Evolutionary conservation across 257 asterid species (phyloP), one percentile per base, ranked within the genome.

Genomic region (Ilex aquifolium): DNA sequence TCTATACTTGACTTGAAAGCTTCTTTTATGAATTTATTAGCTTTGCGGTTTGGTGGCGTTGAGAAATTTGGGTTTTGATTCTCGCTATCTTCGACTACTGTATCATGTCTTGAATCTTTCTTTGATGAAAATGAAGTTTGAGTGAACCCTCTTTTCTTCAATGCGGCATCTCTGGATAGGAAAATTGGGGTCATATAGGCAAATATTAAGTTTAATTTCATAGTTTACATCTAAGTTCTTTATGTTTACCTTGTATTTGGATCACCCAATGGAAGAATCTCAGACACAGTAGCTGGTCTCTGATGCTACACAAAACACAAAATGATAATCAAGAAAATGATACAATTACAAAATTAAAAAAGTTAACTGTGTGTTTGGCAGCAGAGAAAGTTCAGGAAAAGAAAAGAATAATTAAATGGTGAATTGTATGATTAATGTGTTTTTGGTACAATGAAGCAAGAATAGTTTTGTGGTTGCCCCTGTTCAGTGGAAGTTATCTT

Each of bases 21-120:
- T 70, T 76, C 85, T 77, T 83, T 92, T 55, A 70, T 73, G 60
- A 65, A 12, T 59, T 70, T 78, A 21, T 21, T 53, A 40, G 78
- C 67, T 61, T 72, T 83, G 70, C 59, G 67, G 36, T 69, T 71
- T 17, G 57, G 76, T 60, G 95, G 97, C 61, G 97, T 79, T 13
- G 80, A 70, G 54, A 75, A 69, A 67, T 81, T 87, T 64, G 94
- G 95, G 64, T 90, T 78, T 61, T 68, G 87, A 80, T 93, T 90
- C 70, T 93, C 97, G 29, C 80, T 68, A 63, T 80, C 95, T 72
- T 79, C 96, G 8, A 61, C 66, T 27, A 61, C 65, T 57, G 57
- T 72, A 15, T 71, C 44, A 51, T 54, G 64, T n/a, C 82, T 83
- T 36, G 42, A 36, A 8, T 36, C 89, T 66, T 67, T 75, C 65